Evolutionary conservation across 2,329 filamentous ascomycete species (phyloP), one percentile per base, ranked within the genome.

Genomic region (Didymella pomorum): DNA sequence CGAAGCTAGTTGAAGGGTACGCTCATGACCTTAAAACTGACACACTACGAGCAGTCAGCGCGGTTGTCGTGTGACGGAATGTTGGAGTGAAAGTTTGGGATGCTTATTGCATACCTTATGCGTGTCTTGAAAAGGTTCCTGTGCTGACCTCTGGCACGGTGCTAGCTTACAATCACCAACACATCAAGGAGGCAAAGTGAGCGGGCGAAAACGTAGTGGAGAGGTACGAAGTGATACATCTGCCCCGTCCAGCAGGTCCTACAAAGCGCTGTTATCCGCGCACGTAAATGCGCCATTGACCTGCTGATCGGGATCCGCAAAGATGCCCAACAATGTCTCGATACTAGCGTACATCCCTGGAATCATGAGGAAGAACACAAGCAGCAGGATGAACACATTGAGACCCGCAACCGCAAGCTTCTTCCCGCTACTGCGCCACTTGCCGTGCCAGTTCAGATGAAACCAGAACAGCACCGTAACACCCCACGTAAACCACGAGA

Each of bases 381-480:
- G 16, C 1, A 58, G 44, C 56, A 71, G 55, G 26, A 71, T 70
- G 14, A 67, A 65, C 1, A 66, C 51, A 23, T 70, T 72, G 11
- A 71, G 55, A 0, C 46, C 61, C 0, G 70, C 67, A 1, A 60
- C 55, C 8, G 64, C 63, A n/a, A 65, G 42, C 53, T 71, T 72
- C 54, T 65, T 65, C 11, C 47, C 35, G 10, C 49, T 64, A 4
- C 61, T 63, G 4, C 64, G 63, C 63, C 69, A 72, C 31, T 62
- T 64, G 48, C 66, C 66, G 45, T 71, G 47, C 65, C 67, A 70
- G 51, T 71, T 72, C 41, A 71, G 63, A 43, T 71, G 64, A 46
- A 70, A 68, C 66, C 69, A 71, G 61, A 70, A 70, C n/a, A 71
- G 43, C n/a, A 68, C 65, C 1, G 69, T 70, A 21, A 70, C 61